phyloP scores from a whole-genome alignment of 1,284 basidiomycete species.

The Malassezia yamatoensis region DNA sequence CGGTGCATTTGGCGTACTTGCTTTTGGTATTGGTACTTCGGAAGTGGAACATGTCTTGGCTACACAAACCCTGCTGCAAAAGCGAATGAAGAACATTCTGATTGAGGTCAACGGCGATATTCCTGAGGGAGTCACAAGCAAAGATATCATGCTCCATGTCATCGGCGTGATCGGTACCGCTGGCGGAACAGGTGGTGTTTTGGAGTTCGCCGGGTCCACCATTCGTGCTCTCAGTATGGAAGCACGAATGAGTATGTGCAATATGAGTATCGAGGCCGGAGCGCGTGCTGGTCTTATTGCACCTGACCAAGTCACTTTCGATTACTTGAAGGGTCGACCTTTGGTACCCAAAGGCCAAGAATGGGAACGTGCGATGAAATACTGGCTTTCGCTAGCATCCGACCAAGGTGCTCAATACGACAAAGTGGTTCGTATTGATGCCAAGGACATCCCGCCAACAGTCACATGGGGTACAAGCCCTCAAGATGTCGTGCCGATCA shows the following conservation, averaged over 20 bases:
- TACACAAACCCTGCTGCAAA: conserved; percentile 45
- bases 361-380: conserved; percentile 40
- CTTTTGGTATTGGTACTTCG: conserved; percentile 46
- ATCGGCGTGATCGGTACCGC: conserved; percentile 46
- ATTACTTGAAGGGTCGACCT: conserved; percentile 44
- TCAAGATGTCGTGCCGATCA: conserved; percentile 43
- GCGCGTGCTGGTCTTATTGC: conserved; percentile 47
- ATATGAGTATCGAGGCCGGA: conserved; percentile 48
- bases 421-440: conserved; percentile 37
- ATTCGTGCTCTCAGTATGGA: conserved; percentile 43
- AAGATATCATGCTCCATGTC: conserved; percentile 45
- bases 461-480: conserved; percentile 46
- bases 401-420: conserved; percentile 43
- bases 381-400: conserved; percentile 41
- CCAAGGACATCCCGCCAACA: conserved; percentile 43
- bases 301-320: conserved; percentile 43
- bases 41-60: conserved; percentile 47
- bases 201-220: conserved; percentile 42
- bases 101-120: conserved; percentile 45
- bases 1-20: conserved; percentile 45
- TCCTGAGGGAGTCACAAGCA: conserved; percentile 41
- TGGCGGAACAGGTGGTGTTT: conserved; percentile 44
- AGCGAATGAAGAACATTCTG: conserved; percentile 45
- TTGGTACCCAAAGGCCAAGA: conserved; percentile 39
- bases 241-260: conserved; percentile 47